phyloP scores from a whole-genome alignment of 441 rosid species.

The Populus hybrid region DNA sequence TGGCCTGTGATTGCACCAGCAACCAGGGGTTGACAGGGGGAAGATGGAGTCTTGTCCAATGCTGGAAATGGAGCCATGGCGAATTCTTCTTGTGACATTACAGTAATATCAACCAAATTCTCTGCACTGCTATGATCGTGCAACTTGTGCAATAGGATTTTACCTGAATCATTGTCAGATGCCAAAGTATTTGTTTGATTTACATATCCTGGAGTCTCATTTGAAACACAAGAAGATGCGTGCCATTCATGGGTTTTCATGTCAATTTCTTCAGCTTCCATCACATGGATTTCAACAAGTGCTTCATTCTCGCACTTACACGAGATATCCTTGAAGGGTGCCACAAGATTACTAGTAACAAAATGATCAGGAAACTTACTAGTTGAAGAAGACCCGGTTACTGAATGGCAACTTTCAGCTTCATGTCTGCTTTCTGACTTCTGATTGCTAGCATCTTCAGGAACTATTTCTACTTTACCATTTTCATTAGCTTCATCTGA shows the following conservation, averaged over 20 bases:
- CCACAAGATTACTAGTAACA: neutral
- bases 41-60: constrained; percentile 13
- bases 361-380: neutral
- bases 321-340: neutral
- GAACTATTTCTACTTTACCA: neutral
- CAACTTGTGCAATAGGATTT: neutral
- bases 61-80: neutral
- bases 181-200: neutral
- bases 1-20: constrained; percentile 2
- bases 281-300: constrained; percentile 10
- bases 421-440: neutral
- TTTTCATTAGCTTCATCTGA: constrained; percentile 3
- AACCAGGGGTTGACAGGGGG: constrained; percentile 3
- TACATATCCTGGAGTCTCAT: constrained; percentile 11
- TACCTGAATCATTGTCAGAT: neutral
- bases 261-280: constrained; percentile 8
- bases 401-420: neutral
- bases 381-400: neutral
- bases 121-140: neutral
- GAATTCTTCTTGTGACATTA: constrained; percentile 22
- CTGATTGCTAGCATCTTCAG: neutral
- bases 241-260: neutral
- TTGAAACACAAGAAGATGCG: neutral
- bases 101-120: constrained; percentile 5
- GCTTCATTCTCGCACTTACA: neutral